Percentiles rank a stretch among this genome's conserved stretches.
These are phyloP conservation scores for Coemansia javaensis DNA, from an alignment of 192 early-diverging fungal genomes.

Conservation along the genomic window DNA sequence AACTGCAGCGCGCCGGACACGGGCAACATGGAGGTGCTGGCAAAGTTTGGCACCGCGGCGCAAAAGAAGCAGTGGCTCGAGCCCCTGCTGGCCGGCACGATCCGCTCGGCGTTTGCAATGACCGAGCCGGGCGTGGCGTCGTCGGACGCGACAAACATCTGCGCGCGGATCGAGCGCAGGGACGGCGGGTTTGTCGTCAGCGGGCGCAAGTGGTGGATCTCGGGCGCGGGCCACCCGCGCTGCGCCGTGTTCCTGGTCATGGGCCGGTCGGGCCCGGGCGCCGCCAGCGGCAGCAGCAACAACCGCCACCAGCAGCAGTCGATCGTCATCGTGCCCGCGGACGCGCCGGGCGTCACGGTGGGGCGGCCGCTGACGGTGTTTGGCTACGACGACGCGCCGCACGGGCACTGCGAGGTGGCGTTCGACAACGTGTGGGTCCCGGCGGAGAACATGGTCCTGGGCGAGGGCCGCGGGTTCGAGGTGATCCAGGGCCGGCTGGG, in stretches of 20 bases:
- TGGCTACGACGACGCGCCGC: conserved; percentile 94
- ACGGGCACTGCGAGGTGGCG: conserved; percentile 92
- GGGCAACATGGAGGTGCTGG: conserved; percentile 99
- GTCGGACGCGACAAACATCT: conserved; percentile 97
- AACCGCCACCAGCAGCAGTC: conserved; percentile 88
- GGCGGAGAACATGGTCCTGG: conserved; percentile 79
- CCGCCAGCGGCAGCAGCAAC: too few relatives aligned
- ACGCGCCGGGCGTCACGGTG: conserved; percentile 76
- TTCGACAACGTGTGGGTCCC: conserved; percentile 90
- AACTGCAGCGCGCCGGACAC: conserved; percentile 96
- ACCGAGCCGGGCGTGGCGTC: conserved; percentile 93
- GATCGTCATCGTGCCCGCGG: conserved; percentile 82
- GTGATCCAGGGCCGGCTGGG: conserved; percentile 96
- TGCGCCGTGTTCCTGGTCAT: conserved; percentile 88
- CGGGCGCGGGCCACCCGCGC: conserved; percentile 91
- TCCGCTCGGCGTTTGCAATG: conserved; percentile 98
- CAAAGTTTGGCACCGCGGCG: conserved; percentile 81
- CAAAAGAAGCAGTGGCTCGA: conserved; percentile 78
- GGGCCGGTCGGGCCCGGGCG: conserved; percentile 72
- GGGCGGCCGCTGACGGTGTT: conserved; percentile 83
- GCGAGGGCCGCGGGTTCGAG: conserved; percentile 97
- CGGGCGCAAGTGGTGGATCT: conserved; percentile 97
- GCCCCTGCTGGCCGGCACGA: conserved; percentile 85
- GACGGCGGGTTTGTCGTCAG: conserved; percentile 67
- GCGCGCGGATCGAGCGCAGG: conserved; percentile 67